Evolutionary conservation across 257 asterid species (phyloP).

Genomic region (Vinca minor): DNA sequence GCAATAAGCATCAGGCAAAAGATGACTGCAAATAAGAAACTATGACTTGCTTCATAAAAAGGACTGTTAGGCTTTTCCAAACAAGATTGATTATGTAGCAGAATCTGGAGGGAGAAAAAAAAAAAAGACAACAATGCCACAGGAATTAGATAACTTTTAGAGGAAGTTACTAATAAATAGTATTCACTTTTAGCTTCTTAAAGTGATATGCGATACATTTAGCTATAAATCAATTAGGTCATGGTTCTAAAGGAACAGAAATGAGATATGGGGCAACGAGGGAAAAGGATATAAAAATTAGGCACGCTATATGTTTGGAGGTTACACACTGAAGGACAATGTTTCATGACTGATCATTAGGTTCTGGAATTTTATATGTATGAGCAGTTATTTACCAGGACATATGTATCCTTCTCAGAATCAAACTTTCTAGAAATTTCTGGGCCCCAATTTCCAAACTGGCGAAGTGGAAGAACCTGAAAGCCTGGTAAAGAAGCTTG

Average conservation of each 20-base stretch:
- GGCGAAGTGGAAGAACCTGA: conserved; percentile 86
- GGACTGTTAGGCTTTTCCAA: no score
- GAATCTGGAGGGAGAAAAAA: no score
- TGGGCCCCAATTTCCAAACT: conserved; percentile 92
- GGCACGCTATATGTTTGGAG: background rate
- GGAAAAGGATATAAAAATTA: background rate
- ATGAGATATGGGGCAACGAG: background rate
- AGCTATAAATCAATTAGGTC: background rate
- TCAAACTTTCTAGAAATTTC: conserved; percentile 63
- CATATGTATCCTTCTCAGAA: conserved; percentile 79
- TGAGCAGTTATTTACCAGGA: conserved; percentile 37
- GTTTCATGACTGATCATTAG: background rate
- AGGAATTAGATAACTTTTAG: background rate
- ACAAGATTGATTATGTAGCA: no score
- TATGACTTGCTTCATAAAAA: background rate
- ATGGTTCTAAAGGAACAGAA: background rate
- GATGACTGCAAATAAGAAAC: no score
- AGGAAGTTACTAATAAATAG: background rate
- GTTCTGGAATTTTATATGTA: background rate
- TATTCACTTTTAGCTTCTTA: background rate
- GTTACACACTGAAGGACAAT: background rate
- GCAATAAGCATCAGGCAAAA: background rate
- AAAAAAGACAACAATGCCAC: background rate
- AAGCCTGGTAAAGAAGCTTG: conserved; percentile 73
- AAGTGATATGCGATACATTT: background rate